Conservation (phyloP, 371 early-diverging fungal species). For the Saksenaea vasiformis region DNA sequence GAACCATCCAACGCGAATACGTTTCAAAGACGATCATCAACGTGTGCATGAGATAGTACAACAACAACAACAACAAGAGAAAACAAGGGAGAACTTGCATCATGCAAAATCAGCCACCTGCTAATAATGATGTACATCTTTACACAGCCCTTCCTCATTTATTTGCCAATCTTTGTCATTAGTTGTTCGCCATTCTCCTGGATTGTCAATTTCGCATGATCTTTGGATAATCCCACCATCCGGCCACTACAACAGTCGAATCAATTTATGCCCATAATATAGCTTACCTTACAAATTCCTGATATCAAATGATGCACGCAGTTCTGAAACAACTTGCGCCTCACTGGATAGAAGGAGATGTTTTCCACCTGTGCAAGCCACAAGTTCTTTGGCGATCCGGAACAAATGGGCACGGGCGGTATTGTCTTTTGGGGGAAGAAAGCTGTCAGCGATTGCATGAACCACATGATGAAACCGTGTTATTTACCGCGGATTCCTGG, state of each 20-base stretch:
- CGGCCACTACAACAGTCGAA: slow-evolving; percentile 22
- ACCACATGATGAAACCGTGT: background rate
- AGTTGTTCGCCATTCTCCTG: slow-evolving; percentile 30
- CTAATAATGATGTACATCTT: background rate
- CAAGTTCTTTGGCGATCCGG: slow-evolving; percentile 30
- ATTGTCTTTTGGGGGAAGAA: slow-evolving; percentile 21
- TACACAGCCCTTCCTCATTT: background rate
- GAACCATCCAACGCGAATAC: too few species aligned
- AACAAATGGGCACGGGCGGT: slow-evolving; percentile 29
- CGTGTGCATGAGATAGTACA: background rate
- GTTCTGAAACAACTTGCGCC: slow-evolving; percentile 30
- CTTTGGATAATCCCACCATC: slow-evolving; percentile 40
- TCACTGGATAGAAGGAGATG: slow-evolving; percentile 35
- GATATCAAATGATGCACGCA: slow-evolving; percentile 31
- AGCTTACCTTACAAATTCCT: slow-evolving; percentile 35
- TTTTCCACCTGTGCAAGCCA: slow-evolving; percentile 20
- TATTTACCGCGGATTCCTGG: slow-evolving; percentile 70
- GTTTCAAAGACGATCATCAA: too few species aligned
- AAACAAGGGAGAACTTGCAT: background rate
- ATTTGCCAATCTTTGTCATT: background rate
- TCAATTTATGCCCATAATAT: background rate
- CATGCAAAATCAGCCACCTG: background rate
- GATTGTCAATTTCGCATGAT: slow-evolving; percentile 33
- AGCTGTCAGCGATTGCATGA: background rate
- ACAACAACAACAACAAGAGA: background rate